Evolutionary conservation across 257 asterid genomes (phyloP), one percentile per base, ranked within the genome.

Genomic region (Datura wrightii): DNA sequence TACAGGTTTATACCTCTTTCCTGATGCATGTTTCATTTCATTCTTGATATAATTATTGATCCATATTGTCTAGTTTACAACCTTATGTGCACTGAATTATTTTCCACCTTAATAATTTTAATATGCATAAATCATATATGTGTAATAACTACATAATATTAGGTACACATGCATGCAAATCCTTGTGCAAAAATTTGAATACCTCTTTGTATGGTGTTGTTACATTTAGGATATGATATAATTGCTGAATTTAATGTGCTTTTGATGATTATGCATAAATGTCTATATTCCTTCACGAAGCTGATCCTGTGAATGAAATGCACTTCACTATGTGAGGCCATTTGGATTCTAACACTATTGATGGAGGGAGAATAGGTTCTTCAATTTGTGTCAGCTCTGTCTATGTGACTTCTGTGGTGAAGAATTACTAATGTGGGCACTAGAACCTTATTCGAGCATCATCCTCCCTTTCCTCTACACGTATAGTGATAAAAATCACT

Each of bases 351-450:
- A 89, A 67, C 87, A 93, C 97, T 0, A 92, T 96, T 6, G 89
- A 92, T 39, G 97, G 96, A 3, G 97, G 97, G 14, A 84, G 97
- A 13, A 88, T 90, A 0, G 96, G 10, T 93, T 93, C 66, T 89
- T 93, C 87, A 93, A 93, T 44, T 89, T 90, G 1, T 88, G 88
- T 9, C 72, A 90, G 3, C 87, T 93, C 1, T 91, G 94, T 10
- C 91, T 94, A 0, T 93, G 97, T 0, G 96, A 93, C 58, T 93
- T 93, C 70, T 93, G 97, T 8, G 97, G 97, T 4, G 97, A 93
- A 74, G 97, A 93, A 37, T 85, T 93, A 34, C 93, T 93, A 6
- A 91, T 90, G 0, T 93, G 97, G 97, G 97, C 90, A 5, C 79
- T 93, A 2, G 86, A 91, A 72, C 94, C 93, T 1, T 92, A 91